Percentiles rank a stretch among this genome's conserved stretches.
Conservation (phyloP, 2,329 filamentous ascomycete species). For the Alternaria angustiovoidea region DNA sequence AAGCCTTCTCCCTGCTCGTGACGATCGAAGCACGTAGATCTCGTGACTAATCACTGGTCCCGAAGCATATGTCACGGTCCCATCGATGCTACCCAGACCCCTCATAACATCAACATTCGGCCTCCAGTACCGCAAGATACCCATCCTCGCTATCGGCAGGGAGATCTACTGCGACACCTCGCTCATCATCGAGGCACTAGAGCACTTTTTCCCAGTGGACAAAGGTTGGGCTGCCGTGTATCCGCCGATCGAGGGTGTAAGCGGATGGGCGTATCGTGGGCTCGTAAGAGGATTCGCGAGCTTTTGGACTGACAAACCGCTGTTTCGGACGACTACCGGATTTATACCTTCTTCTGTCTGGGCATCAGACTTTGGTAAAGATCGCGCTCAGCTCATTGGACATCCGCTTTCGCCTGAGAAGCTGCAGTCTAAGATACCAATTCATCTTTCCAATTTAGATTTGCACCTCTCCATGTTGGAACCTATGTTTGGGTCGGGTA, state of each 20-base stretch:
- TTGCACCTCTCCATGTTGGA: slow-evolving; percentile 50
- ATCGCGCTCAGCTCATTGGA: slow-evolving; percentile 51
- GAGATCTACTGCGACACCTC: slow-evolving; percentile 48
- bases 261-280: slow-evolving; percentile 45
- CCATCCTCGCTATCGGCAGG: slow-evolving; percentile 40
- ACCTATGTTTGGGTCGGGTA: slow-evolving; percentile 38
- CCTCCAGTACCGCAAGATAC: slow-evolving; percentile 52
- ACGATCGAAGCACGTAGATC: background rate
- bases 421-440: slow-evolving; percentile 50
- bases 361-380: slow-evolving; percentile 50
- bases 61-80: slow-evolving; percentile 49
- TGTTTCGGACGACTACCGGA: slow-evolving; percentile 53
- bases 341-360: slow-evolving; percentile 53
- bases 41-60: background rate
- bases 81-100: slow-evolving; percentile 53
- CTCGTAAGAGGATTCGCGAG: slow-evolving; percentile 51
- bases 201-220: slow-evolving; percentile 37
- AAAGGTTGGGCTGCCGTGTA: slow-evolving; percentile 49
- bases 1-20: slow-evolving; percentile 6
- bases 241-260: slow-evolving; percentile 33
- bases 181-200: slow-evolving; percentile 46
- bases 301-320: slow-evolving; percentile 53
- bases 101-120: slow-evolving; percentile 47
- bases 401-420: slow-evolving; percentile 50
- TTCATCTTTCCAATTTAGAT: slow-evolving; percentile 50